Conservation (phyloP, 1,284 basidiomycete species). For the Cutaneotrichosporon cyanovorans region DNA sequence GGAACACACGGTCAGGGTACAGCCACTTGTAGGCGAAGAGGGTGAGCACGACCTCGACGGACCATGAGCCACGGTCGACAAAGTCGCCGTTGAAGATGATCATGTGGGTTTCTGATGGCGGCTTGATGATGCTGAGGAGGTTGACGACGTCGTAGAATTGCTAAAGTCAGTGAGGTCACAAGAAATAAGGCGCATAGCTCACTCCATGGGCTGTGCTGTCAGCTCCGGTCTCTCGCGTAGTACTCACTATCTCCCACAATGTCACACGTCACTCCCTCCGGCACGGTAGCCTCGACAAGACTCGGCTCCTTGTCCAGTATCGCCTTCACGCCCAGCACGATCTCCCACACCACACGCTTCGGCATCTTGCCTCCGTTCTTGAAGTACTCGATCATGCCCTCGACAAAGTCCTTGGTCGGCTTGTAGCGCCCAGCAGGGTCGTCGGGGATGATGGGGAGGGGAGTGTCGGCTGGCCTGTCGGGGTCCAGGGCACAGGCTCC, state of each 20-base stretch:
- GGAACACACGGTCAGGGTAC: slow-evolving; percentile 74
- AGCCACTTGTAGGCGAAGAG: slow-evolving; percentile 97
- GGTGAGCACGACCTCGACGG: slow-evolving; percentile 88
- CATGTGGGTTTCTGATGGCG: slow-evolving; percentile 70
- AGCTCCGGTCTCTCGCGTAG: background rate
- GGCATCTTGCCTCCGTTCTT: slow-evolving; percentile 73
- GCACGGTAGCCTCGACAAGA: slow-evolving; percentile 69
- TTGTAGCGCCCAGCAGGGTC: slow-evolving; percentile 49
- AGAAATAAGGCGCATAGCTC: background rate
- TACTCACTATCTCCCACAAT: slow-evolving; percentile 73
- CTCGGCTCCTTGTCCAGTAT: slow-evolving; percentile 70
- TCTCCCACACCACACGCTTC: slow-evolving; percentile 88
- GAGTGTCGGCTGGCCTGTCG: slow-evolving; percentile 48
- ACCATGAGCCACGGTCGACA: slow-evolving; percentile 93
- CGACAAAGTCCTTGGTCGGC: slow-evolving; percentile 71
- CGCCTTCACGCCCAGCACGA: slow-evolving; percentile 73
- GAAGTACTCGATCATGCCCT: slow-evolving; percentile 83
- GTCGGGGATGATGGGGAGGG: slow-evolving; percentile 57
- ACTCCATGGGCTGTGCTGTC: slow-evolving; percentile 20
- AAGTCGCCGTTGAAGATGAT: slow-evolving; percentile 90
- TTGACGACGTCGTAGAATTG: slow-evolving; percentile 94
- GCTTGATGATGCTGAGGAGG: slow-evolving; percentile 75
- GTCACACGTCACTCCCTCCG: slow-evolving; percentile 74
- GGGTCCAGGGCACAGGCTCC: slow-evolving; percentile 51
- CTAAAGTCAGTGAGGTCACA: slow-evolving; percentile 38